Evolutionary conservation across 2,329 filamentous ascomycete genomes (phyloP), one percentile per base, ranked within the genome.

Genomic region (Cladosporium sp.): DNA sequence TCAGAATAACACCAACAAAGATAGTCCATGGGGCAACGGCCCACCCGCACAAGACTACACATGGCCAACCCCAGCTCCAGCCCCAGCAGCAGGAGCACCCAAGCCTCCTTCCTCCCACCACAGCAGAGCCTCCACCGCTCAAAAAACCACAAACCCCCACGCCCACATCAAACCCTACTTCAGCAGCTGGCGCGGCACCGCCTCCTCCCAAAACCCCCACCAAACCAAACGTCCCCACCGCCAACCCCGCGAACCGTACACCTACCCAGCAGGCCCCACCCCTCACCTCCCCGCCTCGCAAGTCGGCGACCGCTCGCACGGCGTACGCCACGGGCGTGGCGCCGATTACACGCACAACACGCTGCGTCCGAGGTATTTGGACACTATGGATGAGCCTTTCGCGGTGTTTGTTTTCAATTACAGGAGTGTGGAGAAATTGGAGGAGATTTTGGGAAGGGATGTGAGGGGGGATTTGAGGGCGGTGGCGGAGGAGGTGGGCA

Each of bases 351-450:
- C 60, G 1, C 73, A 76, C 53, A 57, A 59, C 0, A 55, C 66
- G 0, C 61, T 60, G 1, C 55, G 66, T 3, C 73, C 73, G 2
- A 59, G 64, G 34, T 76, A 76, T 52, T 37, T 75, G 4, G 73
- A 76, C 55, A 47, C 54, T 0, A 63, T 70, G 58, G 55, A 63
- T 12, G 48, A 56, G 40, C 69, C 71, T 19, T 76, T 73, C 52
- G 74, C 73, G 0, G 68, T 76, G 9, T 76, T 77, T 58, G 65
- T 66, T n/a, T 77, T 76, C 67, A 72, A 72, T 47, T 76, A 75
- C 52, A 67, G 73, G 2, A 68, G 63, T 47, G 59, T 53, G 45
- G 56, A 55, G 30, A 57, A 61, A 13, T 56, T 76, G 27, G 61
- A 66, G 54, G 55, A 61, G 37, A 65, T 73, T 27, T 58, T 72